Conservation (phyloP, 1,284 basidiomycete genomes). For the Moniliophthora roreri region DNA sequence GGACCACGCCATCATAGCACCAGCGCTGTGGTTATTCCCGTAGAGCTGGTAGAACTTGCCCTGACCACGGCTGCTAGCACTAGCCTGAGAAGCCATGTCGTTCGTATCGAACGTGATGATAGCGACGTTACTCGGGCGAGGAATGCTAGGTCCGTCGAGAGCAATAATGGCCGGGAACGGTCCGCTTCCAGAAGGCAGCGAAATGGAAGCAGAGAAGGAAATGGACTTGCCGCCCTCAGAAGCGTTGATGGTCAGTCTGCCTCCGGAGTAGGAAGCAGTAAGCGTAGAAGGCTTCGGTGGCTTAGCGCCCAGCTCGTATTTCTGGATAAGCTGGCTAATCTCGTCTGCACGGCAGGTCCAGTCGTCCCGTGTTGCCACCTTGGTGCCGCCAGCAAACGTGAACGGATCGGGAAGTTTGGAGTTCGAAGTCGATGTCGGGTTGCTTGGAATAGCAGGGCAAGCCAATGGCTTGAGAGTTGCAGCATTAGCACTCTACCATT, state of each 20-base stretch:
- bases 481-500: neutral
- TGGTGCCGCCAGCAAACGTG: conserved; percentile 16
- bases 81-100: conserved; percentile 46
- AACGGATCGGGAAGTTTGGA: conserved; percentile 12
- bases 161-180: conserved; percentile 55
- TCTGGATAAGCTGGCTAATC: conserved; percentile 44
- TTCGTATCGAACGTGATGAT: conserved; percentile 50
- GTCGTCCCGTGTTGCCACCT: conserved; percentile 39
- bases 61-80: conserved; percentile 41
- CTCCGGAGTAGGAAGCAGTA: conserved; percentile 40
- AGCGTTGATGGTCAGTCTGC: conserved; percentile 43
- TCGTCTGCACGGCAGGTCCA: conserved; percentile 50
- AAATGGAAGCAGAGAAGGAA: conserved; percentile 42
- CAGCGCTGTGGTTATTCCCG: conserved; percentile 41
- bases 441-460: conserved; percentile 5
- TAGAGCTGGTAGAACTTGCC: conserved; percentile 57
- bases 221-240: conserved; percentile 42
- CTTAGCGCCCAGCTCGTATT: conserved; percentile 47
- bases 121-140: conserved; percentile 45
- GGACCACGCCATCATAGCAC: conserved; percentile 55
- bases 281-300: conserved; percentile 41
- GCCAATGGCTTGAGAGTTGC: neutral
- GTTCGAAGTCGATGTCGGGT: neutral
- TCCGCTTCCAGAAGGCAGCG: conserved; percentile 38
- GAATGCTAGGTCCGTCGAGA: conserved; percentile 49